Base-by-base conservation (phyloP, 2,329 filamentous ascomycete genomes). In the Ceratocystiopsis brevicomis region DNA sequence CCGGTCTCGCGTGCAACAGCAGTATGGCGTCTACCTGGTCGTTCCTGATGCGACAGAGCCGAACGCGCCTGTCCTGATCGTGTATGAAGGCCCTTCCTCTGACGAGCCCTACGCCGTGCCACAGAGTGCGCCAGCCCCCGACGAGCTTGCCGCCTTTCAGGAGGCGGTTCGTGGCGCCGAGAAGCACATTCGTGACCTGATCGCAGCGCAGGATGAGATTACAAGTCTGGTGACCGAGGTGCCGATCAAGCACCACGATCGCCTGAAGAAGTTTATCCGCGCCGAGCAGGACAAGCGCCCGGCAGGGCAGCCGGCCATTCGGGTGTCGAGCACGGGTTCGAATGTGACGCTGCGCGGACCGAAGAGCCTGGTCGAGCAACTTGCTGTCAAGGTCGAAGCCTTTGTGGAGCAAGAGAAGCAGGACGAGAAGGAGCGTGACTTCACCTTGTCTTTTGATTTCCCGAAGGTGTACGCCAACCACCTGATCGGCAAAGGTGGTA, bases 391-490 rank as follows among this genome's bases (percentile, higher is more conserved):
- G 65, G 75, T 93, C 43, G 62, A 73, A 46, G 73, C 73, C 8
- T 96, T 94, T 55, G 68, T 96, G 18, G 78, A 81, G 56, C 81
- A 92, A 57, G 86, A 93, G 61, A 82, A 87, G 64, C 73, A 84
- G 58, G 87, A 96, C 48, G 88, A 96, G 61, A 82, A 90, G 57
- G 88, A 96, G 62, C 82, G 88, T 47, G 86, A 84, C 38, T 92
- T 87, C 62, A 86, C 76, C 3, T 66, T 83, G 46, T 76, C 73
- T 21, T 96, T 96, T 52, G 85, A 94, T 49, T 98, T 94, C 65
- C 88, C 88, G 9, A 83, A 94, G 57, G 92, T 94, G 62, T 92
- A 77, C 56, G 86, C 87, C 49, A 94, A 94, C 59, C 81, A 93
- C 57, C 71, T 81, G 3, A 78, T 79, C 53, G 77, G 76, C 43